phyloP scores from a whole-genome alignment of 805 yeast genomes.

The Starmerella etchellsii region DNA sequence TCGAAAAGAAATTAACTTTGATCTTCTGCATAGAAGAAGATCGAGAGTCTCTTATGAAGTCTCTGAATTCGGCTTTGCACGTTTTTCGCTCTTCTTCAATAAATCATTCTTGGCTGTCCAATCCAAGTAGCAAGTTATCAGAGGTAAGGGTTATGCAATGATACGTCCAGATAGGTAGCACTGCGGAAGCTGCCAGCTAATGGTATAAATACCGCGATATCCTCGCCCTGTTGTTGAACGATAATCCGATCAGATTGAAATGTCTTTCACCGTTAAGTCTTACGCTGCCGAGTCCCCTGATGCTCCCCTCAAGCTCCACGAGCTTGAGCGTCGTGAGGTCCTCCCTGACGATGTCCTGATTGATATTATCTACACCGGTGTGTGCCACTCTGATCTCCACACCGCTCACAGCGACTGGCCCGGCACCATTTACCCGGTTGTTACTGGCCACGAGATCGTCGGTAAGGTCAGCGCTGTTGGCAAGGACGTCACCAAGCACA shows the following conservation, averaged over 20 bases:
- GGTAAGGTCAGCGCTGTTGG: constrained; percentile 38
- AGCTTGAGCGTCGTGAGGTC: constrained; percentile 17
- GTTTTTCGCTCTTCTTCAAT: no score
- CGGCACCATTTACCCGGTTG: constrained; percentile 26
- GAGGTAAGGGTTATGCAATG: no score
- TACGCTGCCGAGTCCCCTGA: constrained; percentile 9
- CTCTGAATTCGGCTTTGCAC: no score
- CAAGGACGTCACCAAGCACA: constrained; percentile 35
- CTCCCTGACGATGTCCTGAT: constrained; percentile 26
- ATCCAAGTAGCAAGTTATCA: no score
- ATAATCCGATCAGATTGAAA: background rate
- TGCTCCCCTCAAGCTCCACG: constrained; percentile 4
- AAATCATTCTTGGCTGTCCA: no score
- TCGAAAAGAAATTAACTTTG: no score
- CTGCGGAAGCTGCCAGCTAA: no score
- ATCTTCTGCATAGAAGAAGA: no score
- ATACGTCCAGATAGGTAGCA: no score
- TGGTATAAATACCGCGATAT: no score
- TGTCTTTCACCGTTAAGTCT: constrained; percentile 11
- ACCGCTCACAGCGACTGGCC: constrained; percentile 41
- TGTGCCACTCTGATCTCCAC: constrained; percentile 53
- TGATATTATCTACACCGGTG: constrained; percentile 22
- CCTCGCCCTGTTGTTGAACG: no score
- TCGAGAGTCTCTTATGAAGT: no score
- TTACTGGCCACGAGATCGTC: constrained; percentile 39